Conservation (phyloP, 1,139 yeast species). For the Taiozyma sp. region DNA sequence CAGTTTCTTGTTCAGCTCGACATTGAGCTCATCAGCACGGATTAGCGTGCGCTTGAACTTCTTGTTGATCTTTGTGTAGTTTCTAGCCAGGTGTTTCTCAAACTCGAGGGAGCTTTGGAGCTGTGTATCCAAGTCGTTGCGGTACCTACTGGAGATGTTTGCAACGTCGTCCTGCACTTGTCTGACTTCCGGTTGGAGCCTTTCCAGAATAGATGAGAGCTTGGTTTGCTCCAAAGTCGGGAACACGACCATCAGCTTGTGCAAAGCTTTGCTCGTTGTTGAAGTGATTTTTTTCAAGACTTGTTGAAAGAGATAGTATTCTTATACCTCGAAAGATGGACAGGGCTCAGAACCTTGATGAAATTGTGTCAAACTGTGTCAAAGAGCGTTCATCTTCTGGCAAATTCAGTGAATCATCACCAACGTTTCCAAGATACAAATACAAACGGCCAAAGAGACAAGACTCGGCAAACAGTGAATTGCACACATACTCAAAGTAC, state of each 20-base stretch:
- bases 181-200: constrained; percentile 30
- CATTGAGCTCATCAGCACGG: constrained; percentile 5
- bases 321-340: too few species aligned
- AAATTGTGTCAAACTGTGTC: too few species aligned
- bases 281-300: too few species aligned
- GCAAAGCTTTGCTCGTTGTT: too few species aligned
- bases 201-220: constrained; percentile 31
- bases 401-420: too few species aligned
- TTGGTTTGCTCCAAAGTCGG: constrained; percentile 31
- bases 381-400: too few species aligned
- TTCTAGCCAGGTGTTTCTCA: constrained; percentile 16
- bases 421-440: too few species aligned
- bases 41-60: constrained; percentile 3
- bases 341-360: too few species aligned
- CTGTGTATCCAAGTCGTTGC: constrained; percentile 36
- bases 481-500: too few species aligned
- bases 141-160: constrained; percentile 32
- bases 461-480: too few species aligned
- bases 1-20: constrained; percentile 8
- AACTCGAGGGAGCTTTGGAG: constrained; percentile 26
- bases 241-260: neutral
- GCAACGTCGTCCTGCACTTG: constrained; percentile 31
- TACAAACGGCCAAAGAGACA: too few species aligned
- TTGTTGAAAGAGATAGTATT: too few species aligned
- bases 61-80: constrained; percentile 6